Conservation (phyloP, 192 early-diverging fungal genomes). For the Coemansia sp. region DNA sequence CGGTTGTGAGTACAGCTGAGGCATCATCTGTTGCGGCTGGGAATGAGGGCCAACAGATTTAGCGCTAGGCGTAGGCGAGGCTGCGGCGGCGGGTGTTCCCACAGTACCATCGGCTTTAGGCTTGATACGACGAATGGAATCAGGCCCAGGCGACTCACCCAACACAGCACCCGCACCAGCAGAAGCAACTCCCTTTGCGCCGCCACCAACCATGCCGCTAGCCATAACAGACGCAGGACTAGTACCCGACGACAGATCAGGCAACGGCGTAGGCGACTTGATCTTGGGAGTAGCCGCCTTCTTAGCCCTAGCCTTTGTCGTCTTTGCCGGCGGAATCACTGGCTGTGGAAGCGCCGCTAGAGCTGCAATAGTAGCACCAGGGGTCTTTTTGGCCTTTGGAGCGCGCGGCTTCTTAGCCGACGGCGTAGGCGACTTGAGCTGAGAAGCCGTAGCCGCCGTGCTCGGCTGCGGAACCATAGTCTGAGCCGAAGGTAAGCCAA, state of each 20-base stretch:
- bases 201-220: too few relatives aligned
- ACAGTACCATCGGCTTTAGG: constrained; percentile 31
- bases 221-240: not conserved
- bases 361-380: not conserved
- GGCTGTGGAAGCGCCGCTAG: not conserved
- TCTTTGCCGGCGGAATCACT: not conserved
- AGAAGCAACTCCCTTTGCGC: not conserved
- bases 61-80: constrained; percentile 46
- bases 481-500: not conserved
- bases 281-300: constrained; percentile 46
- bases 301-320: constrained; percentile 16
- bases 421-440: constrained; percentile 28
- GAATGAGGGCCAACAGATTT: constrained; percentile 14
- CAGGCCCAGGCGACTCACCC: constrained; percentile 22
- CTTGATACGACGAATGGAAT: constrained; percentile 26
- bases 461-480: not conserved
- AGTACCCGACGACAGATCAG: not conserved
- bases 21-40: not conserved
- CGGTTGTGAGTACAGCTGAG: constrained; percentile 1
- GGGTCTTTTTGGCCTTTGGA: constrained; percentile 37
- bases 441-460: not conserved
- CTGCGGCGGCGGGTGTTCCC: not conserved
- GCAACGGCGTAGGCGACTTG: constrained; percentile 48
- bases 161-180: not conserved
- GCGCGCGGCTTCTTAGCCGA: constrained; percentile 39